Base-by-base conservation (phyloP, 2,329 filamentous ascomycete genomes). In the Fusarium circinatum region DNA sequence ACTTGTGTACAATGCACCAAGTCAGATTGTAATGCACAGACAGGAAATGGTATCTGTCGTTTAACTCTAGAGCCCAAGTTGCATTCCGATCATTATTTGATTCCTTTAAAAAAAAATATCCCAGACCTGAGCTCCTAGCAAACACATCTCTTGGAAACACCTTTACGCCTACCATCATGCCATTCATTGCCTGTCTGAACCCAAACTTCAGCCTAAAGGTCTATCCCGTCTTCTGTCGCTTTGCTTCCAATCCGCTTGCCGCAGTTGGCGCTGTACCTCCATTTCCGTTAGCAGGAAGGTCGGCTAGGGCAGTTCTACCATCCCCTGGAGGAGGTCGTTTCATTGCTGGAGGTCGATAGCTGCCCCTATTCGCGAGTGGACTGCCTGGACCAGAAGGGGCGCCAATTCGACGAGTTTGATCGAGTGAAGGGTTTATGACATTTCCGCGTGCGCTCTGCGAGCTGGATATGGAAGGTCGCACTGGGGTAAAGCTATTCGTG, bases 331-430 rank as follows among this genome's bases (percentile, higher is more conserved):
- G 78, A 7, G 87, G 85, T 38, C 88, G 82, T 80, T 89, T 90
- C 82, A 91, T 88, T 1, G 89, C 90, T 4, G 87, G 87, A 17
- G 89, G 89, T 22, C 86, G 86, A 73, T 91, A 92, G 73, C 86
- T 86, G n/a, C 84, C 83, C 38, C 89, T 83, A 75, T 91, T 92
- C 14, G 83, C 85, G 48, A 90, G 83, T 17, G 89, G 89, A 78
- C 89, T 91, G n/a, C 83, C 84, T 1, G 83, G 80, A 20, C 82
- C 86, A 14, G 84, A 85, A 1, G 90, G 90, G 0, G 86, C 89
- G 1, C 90, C 90, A 62, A 92, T 91, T 57, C 88, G 86, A 41
- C 90, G 85, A 13, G 86, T 78, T 8, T 87, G 83, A 63, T 89
- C 88, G 2, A 90, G 76, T 15, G 87, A 84, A 9, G 89, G 87